Evolutionary conservation across 805 yeast genomes (phyloP), one percentile per base, ranked within the genome.

Genomic region (Ogataea henricii): DNA sequence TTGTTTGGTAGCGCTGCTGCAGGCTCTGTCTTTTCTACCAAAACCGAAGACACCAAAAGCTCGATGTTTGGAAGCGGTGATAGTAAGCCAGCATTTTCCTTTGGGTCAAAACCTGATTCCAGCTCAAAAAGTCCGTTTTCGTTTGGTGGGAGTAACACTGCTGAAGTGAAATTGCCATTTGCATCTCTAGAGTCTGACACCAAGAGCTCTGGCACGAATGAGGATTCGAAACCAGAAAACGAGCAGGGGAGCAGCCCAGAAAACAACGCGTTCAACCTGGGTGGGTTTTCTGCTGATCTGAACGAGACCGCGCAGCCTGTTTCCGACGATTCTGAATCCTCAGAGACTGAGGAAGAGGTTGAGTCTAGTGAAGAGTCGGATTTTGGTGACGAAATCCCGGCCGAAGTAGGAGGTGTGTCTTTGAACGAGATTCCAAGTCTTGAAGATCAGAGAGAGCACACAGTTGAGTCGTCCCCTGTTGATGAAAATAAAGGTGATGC

Each of bases 341-440:
- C 22, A n/a, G 34, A 30, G 5, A 30, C 17, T 14, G 40, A 37
- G 13, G 30, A 37, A 14, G 42, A 39, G 22, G 32, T 30, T 6
- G 25, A 9, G 17, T 18, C 12, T 25, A 54, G 25, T 39, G 45
- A 43, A 40, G 14, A n/a, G n/a, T n/a, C n/a, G n/a, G n/a, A n/a
- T n/a, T n/a, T n/a, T n/a, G n/a, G n/a, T n/a, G n/a, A n/a, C n/a
- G n/a, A n/a, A n/a, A n/a, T n/a, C n/a, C n/a, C n/a, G n/a, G n/a
- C n/a, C n/a, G n/a, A n/a, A n/a, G n/a, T n/a, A n/a, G n/a, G n/a
- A n/a, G n/a, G n/a, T n/a, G n/a, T n/a, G n/a, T n/a, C n/a, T n/a
- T n/a, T n/a, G n/a, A n/a, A n/a, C n/a, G n/a, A n/a, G n/a, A n/a
- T n/a, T n/a, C n/a, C n/a, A n/a, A n/a, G n/a, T n/a, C n/a, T n/a